Evolutionary conservation across 805 yeast genomes (phyloP), one percentile per base, ranked within the genome.

Genomic region (Sugiyamaella chiloensis): DNA sequence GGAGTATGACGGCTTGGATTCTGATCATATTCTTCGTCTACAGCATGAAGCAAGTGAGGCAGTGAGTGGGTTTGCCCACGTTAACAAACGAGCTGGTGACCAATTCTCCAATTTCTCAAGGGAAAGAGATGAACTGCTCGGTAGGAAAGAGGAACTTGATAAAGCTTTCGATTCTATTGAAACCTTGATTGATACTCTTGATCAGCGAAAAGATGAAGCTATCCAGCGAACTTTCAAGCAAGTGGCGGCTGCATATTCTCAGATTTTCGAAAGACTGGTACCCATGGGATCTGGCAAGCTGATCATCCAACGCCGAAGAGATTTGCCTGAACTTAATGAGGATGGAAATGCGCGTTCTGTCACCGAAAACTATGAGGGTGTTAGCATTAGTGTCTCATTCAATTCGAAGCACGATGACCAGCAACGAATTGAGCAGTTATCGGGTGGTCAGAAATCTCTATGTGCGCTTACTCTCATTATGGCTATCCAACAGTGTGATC

Each of bases 401-500:
- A 91, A 88, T 62, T 84, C 95, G 7, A 83, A 83, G 60, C 74
- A 76, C 23, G 85, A 90, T 60, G 96, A 89, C 56, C 96, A 87
- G 63, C 85, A 84, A 52, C 75, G 86, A 52, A 83, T 91, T 48
- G 96, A 88, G 62, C 97, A 90, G 62, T 72, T 93, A 14, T 87
- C 96, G 1, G 99, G 99, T 34, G 99, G 99, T 8, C 99, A 93
- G 61, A 91, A 91, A 63, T 86, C 97, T 0, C 71, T 93, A n/a
- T 90, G 98, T 71, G 98, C 99, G 0, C 81, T 93, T 56, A 90
- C 98, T 0, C 75, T 93, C 43, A 90, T 93, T 55, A 74, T 93
- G 49, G 97, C 99, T 3, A 87, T 91, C 51, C 99, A 93, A 69
- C 81, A 78, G 60, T 87, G 95, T 54, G 98, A 93, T 57, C 98